phyloP scores from a whole-genome alignment of 1,284 basidiomycete species.

The Gastroboletus turbinatus region DNA sequence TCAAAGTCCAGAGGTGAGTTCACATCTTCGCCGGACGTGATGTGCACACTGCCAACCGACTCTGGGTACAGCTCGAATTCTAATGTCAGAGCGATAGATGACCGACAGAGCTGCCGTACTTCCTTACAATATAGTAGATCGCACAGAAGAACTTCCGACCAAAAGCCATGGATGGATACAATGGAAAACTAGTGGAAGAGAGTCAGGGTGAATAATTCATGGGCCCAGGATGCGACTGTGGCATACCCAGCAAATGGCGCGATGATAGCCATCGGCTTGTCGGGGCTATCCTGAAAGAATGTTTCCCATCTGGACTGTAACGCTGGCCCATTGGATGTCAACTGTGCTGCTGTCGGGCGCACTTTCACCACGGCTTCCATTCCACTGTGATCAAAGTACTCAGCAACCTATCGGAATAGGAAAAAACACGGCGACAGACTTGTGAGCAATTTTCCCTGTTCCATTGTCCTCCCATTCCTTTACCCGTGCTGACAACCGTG shows the following conservation, averaged over 20 bases:
- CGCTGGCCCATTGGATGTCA: conserved; percentile 36
- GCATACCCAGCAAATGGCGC: conserved; percentile 15
- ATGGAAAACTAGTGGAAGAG: conserved; percentile 6
- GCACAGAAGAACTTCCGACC: conserved; percentile 9
- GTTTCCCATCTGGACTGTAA: conserved; percentile 41
- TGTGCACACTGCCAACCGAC: conserved; percentile 30
- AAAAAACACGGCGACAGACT: neutral
- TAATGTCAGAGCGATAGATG: neutral
- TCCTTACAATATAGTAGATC: conserved; percentile 18
- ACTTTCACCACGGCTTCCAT: conserved; percentile 41
- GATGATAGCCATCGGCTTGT: conserved; percentile 24
- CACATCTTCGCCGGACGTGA: conserved; percentile 26
- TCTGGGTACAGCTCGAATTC: conserved; percentile 28
- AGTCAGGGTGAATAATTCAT: neutral
- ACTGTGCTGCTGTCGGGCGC: conserved; percentile 37
- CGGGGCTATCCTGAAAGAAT: conserved; percentile 32
- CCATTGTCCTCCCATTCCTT: conserved; percentile 46
- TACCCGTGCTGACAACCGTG: conserved; percentile 35
- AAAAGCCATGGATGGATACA: neutral
- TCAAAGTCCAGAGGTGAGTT: conserved; percentile 26
- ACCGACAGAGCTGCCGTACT: fast-evolving
- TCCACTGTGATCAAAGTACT: conserved; percentile 27
- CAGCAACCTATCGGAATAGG: neutral
- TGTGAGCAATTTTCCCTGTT: conserved; percentile 36
- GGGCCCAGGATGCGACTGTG: neutral